These are phyloP conservation scores for Yarrowia keelungensis DNA, from an alignment of 805 yeast species.

Conservation along the genomic window DNA sequence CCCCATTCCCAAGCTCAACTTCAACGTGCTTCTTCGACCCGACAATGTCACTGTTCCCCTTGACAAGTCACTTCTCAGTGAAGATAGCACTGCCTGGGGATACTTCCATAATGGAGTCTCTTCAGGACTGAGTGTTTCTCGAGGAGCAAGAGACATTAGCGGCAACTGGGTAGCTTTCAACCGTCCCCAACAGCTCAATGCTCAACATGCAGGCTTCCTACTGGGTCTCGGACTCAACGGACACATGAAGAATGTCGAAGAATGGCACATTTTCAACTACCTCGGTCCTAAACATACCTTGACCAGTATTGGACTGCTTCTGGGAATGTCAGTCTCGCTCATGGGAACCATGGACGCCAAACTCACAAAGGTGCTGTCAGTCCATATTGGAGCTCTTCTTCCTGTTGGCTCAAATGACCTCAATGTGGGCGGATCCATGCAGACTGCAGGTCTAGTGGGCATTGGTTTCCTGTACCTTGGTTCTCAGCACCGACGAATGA, in stretches of 20 bases:
- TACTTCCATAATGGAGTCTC: constrained; percentile 91
- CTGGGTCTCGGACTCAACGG: constrained; percentile 92
- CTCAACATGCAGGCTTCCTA: constrained; percentile 95
- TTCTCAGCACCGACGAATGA: constrained; percentile 84
- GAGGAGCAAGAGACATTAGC: constrained; percentile 68
- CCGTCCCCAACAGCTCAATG: constrained; percentile 71
- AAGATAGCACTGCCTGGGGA: constrained; percentile 68
- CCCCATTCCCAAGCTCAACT: constrained; percentile 76
- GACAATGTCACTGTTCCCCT: constrained; percentile 67
- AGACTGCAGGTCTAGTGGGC: constrained; percentile 90
- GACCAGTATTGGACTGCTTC: constrained; percentile 82
- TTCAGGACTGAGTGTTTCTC: constrained; percentile 78
- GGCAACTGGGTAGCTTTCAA: constrained; percentile 94
- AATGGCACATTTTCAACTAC: constrained; percentile 95
- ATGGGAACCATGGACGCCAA: constrained; percentile 84
- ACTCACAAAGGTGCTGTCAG: constrained; percentile 87
- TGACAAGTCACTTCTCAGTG: constrained; percentile 57
- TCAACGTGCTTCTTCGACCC: constrained; percentile 70
- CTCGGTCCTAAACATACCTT: constrained; percentile 85
- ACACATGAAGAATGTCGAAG: constrained; percentile 80
- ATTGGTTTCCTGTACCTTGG: constrained; percentile 83
- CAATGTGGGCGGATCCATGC: constrained; percentile 81
- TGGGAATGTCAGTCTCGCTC: constrained; percentile 93
- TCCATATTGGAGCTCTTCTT: constrained; percentile 87
- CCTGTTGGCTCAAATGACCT: constrained; percentile 92